Evolutionary conservation across 352 stramenopile species (phyloP).

Genomic region (Globisporangium carolinianum): DNA sequence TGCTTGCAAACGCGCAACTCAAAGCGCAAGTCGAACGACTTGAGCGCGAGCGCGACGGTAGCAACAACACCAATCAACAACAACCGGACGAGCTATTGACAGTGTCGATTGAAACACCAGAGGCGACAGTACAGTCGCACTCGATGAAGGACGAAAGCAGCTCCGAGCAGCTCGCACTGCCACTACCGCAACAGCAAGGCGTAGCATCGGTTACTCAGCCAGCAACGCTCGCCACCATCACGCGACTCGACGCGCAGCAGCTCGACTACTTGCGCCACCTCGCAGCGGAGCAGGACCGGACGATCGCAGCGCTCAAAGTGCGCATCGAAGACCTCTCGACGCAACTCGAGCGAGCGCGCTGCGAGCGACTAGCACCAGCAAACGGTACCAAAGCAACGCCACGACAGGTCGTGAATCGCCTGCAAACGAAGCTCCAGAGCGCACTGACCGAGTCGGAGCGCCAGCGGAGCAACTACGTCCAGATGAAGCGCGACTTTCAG

Average conservation of each 20-base stretch:
- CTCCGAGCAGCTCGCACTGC: neutral
- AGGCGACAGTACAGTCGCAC: no score
- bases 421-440: slow-evolving; percentile 31
- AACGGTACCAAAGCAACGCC: slow-evolving; percentile 6
- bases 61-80: neutral
- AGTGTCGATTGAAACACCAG: no score
- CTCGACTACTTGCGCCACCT: slow-evolving; percentile 39
- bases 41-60: neutral
- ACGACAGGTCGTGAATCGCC: slow-evolving; percentile 16
- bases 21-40: slow-evolving; percentile 15
- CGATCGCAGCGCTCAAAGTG: slow-evolving; percentile 32
- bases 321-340: slow-evolving; percentile 34
- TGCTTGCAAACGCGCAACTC: slow-evolving; percentile 19
- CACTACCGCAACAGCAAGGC: neutral
- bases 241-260: slow-evolving; percentile 34
- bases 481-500: slow-evolving; percentile 45
- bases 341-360: slow-evolving; percentile 12
- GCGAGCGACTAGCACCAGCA: neutral
- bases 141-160: neutral
- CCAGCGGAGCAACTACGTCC: slow-evolving; percentile 32
- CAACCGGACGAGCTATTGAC: no score
- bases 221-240: slow-evolving; percentile 20
- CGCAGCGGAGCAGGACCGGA: slow-evolving; percentile 44
- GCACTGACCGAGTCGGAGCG: slow-evolving; percentile 36
- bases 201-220: neutral